Conservation (phyloP, 2,329 filamentous ascomycete genomes). For the Geosmithia flava region DNA sequence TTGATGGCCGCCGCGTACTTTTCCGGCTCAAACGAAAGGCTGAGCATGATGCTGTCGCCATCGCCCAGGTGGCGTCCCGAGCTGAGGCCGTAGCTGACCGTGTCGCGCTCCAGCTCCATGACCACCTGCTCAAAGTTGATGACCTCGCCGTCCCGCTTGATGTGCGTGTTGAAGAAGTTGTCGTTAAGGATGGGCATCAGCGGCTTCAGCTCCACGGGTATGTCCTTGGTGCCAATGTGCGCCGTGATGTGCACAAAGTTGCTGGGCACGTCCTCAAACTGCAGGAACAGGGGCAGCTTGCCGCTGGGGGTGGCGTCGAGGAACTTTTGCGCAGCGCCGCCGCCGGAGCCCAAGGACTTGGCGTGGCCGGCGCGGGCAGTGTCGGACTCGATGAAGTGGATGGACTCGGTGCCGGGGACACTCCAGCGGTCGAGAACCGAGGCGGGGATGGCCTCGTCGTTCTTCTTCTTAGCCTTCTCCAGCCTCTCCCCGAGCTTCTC, state of each 20-base stretch:
- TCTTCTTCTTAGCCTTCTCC: constrained; percentile 74
- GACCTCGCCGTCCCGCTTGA: constrained; percentile 61
- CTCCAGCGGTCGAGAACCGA: constrained; percentile 70
- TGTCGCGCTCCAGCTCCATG: constrained; percentile 81
- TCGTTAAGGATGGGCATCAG: constrained; percentile 74
- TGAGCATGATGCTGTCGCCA: constrained; percentile 67
- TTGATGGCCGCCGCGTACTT: constrained; percentile 74
- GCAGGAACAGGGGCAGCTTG: constrained; percentile 73
- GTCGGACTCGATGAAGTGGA: constrained; percentile 83
- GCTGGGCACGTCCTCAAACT: constrained; percentile 88
- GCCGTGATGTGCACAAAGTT: constrained; percentile 84
- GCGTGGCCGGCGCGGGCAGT: constrained; percentile 77
- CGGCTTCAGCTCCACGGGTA: constrained; percentile 76
- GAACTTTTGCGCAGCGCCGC: constrained; percentile 60
- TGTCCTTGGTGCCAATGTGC: constrained; percentile 62
- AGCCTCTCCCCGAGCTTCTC: constrained; percentile 63
- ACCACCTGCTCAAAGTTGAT: constrained; percentile 89
- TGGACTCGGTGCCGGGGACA: constrained; percentile 77
- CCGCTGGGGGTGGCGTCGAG: constrained; percentile 56
- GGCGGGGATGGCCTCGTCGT: constrained; percentile 74
- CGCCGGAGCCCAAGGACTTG: constrained; percentile 51
- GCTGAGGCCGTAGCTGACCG: constrained; percentile 68
- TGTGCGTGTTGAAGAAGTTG: constrained; percentile 90
- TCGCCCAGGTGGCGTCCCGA: constrained; percentile 60
- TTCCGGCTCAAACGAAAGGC: constrained; percentile 75